Conservation (phyloP, 139 green algal species). For the Ostreobium quekettii region DNA sequence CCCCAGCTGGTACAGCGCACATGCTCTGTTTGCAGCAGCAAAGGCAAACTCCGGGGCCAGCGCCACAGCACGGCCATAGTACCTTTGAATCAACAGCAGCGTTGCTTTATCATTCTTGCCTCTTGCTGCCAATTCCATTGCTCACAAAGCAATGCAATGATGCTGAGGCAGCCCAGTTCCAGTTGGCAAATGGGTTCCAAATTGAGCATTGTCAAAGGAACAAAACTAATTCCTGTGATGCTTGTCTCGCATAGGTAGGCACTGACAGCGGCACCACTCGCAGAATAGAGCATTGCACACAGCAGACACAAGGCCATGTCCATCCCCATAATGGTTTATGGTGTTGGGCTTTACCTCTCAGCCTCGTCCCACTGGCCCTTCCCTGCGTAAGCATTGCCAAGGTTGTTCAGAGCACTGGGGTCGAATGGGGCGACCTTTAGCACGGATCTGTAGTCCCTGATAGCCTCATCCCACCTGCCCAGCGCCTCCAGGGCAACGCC, state of each 20-base stretch:
- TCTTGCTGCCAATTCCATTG: no score
- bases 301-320: slow-evolving; percentile 2
- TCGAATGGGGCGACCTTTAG: slow-evolving; percentile 55
- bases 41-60: slow-evolving; percentile 74
- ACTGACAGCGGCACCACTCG: no score
- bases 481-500: slow-evolving; percentile 29
- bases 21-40: slow-evolving; percentile 63
- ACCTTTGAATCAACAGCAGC: no score
- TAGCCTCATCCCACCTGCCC: slow-evolving; percentile 54
- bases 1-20: slow-evolving; percentile 63
- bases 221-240: no score
- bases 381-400: slow-evolving; percentile 59
- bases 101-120: no score
- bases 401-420: slow-evolving; percentile 80
- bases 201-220: no score
- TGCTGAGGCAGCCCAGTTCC: no score
- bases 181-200: no score
- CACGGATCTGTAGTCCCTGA: slow-evolving; percentile 66
- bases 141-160: no score
- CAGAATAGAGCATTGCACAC: no score
- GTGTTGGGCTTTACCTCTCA: slow-evolving; percentile 14
- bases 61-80: slow-evolving; percentile 47
- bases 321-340: no score
- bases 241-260: no score
- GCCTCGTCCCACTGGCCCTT: slow-evolving; percentile 42